These are phyloP conservation scores for Chaetomium olivaceum DNA, from an alignment of 2,329 filamentous ascomycete species.

Conservation along the genomic window DNA sequence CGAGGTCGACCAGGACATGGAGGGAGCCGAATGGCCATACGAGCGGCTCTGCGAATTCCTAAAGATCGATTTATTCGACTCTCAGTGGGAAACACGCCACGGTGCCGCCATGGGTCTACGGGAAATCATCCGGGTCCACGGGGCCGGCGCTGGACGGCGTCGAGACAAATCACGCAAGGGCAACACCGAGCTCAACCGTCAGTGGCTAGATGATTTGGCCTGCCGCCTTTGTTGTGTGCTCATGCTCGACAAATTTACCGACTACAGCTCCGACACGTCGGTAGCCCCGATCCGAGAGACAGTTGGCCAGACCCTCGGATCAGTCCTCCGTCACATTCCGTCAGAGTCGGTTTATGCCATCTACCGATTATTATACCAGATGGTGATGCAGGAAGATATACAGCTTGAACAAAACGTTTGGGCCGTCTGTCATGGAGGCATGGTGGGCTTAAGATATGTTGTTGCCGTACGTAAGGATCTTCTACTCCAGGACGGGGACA, in stretches of 20 bases:
- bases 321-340: constrained; percentile 81
- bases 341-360: constrained; percentile 77
- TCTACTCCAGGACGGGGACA: constrained; percentile 74
- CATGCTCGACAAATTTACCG: constrained; percentile 95
- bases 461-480: constrained; percentile 94
- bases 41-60: constrained; percentile 92
- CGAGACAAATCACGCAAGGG: constrained; percentile 68
- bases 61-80: constrained; percentile 89
- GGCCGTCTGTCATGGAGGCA: constrained; percentile 96
- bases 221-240: constrained; percentile 93
- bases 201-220: constrained; percentile 92
- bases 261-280: constrained; percentile 96
- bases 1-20: constrained; percentile 72
- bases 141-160: constrained; percentile 78
- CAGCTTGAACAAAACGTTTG: constrained; percentile 74
- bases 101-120: constrained; percentile 93
- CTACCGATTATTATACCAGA: constrained; percentile 79
- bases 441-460: constrained; percentile 93
- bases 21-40: constrained; percentile 89
- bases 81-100: constrained; percentile 92
- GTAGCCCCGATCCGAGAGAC: constrained; percentile 96
- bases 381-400: constrained; percentile 89
- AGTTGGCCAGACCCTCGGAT: constrained; percentile 88
- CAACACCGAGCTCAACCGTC: constrained; percentile 77
- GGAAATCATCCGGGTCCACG: constrained; percentile 90